phyloP scores from a whole-genome alignment of 805 yeast species.

The Teunomyces tritomae region DNA sequence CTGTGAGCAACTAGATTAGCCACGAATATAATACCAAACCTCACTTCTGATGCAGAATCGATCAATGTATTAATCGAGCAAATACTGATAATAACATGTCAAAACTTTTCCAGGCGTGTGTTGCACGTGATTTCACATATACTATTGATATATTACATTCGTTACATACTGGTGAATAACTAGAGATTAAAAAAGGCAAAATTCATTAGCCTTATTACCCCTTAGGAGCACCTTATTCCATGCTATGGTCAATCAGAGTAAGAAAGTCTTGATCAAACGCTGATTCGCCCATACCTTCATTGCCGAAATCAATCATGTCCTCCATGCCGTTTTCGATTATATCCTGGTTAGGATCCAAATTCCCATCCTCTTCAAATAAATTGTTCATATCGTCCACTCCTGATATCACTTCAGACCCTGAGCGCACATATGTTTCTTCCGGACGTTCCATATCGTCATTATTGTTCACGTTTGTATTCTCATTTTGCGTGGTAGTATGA shows the following conservation, averaged over 20 bases:
- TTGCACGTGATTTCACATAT: not conserved
- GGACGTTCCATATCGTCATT: not conserved
- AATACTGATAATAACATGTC: not conserved
- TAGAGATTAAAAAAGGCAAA: not conserved
- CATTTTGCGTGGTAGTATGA: not conserved
- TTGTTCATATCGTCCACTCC: conserved; percentile 19
- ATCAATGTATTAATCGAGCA: not conserved
- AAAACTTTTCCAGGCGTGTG: not conserved
- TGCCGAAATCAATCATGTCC: conserved; percentile 32
- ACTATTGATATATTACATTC: not conserved
- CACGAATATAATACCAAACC: not conserved
- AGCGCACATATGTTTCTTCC: not conserved
- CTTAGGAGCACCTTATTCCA: not conserved
- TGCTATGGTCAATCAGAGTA: conserved; percentile 12
- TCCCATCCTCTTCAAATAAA: conserved; percentile 16
- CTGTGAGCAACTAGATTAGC: not conserved
- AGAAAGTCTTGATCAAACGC: conserved; percentile 35
- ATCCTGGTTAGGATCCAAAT: conserved; percentile 9
- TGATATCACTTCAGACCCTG: not conserved
- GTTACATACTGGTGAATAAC: not conserved
- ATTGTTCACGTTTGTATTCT: not conserved
- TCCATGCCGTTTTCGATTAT: conserved; percentile 31
- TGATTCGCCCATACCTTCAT: conserved; percentile 24
- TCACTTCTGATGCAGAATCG: not conserved
- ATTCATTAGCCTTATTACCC: too few relatives aligned